Evolutionary conservation across 1,284 basidiomycete species (phyloP).

Genomic region (Cutaneotrichosporon sp.): DNA sequence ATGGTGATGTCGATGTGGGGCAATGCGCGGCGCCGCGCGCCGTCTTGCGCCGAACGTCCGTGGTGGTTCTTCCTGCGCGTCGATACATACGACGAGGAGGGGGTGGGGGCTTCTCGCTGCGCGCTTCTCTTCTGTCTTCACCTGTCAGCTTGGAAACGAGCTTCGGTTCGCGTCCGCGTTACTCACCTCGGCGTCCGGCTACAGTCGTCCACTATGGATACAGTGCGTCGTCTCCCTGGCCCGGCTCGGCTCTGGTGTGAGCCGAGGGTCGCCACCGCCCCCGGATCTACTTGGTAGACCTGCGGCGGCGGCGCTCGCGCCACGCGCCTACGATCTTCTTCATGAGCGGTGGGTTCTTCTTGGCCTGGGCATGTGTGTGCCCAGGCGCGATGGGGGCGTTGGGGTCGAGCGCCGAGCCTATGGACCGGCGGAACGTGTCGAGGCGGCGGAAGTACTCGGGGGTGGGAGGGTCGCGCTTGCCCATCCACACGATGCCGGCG

Average conservation of each 20-base stretch:
- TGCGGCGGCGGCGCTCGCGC: not conserved
- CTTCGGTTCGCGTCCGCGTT: not conserved
- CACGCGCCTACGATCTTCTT: not conserved
- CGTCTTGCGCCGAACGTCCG: not conserved
- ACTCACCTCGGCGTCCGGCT: not conserved
- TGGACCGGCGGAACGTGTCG: constrained; percentile 4
- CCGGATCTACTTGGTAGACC: not conserved
- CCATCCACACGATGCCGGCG: constrained; percentile 21
- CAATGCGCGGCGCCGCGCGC: not conserved
- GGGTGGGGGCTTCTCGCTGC: not conserved
- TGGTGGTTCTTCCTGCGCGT: not conserved
- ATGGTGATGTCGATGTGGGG: not conserved
- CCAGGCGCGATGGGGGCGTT: not conserved
- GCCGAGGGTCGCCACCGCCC: no score
- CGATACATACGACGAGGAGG: not conserved
- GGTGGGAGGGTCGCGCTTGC: constrained; percentile 10
- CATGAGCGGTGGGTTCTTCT: not conserved
- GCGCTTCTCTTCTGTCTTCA: not conserved
- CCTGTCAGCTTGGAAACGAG: not conserved
- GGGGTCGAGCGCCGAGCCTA: not conserved
- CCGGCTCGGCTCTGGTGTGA: no score
- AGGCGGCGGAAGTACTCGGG: constrained; percentile 1
- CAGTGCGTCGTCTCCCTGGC: not conserved
- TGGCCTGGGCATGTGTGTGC: no score
- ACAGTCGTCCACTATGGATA: constrained; percentile 1